Evolutionary conservation across 2,329 filamentous ascomycete genomes (phyloP), one percentile per base, ranked within the genome.

Genomic region (Fusarium brachygibbosum): DNA sequence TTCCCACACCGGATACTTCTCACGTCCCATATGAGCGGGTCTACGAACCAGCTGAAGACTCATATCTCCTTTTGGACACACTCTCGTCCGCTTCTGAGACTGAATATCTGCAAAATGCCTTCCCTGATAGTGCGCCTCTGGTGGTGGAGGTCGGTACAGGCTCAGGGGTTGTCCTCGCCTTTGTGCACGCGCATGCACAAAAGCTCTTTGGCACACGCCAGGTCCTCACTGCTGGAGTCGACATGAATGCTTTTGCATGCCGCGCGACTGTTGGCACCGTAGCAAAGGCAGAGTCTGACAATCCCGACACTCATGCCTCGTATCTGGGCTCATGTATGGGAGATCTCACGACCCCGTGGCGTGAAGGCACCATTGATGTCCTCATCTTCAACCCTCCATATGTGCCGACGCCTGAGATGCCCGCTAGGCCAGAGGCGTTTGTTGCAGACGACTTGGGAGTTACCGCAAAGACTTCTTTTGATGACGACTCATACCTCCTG

Each of bases 361-460:
- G 86, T 10, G 76, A 82, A 0, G 82, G 84, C 4, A 59, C 50
- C 14, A 86, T 97, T 7, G 96, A 99, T 76, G 86, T 99, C 13
- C 85, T 99, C 66, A 86, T 99, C 29, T 99, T 98, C 85, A 99
- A 99, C 77, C 96, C 96, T 54, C 96, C 96, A 1, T 99, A 99
- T 77, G 96, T 99, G 16, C 96, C 96, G 3, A 97, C 94, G 4
- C 86, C 90, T 28, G 87, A 89, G 40, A 81, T 97, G 62, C 94
- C 95, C 2, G 77, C 80, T 25, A 79, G 86, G 35, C 85, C 76
- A 21, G 75, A 67, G 56, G 72, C 62, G 51, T 78, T 76, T 40
- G 37, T 52, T 3, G 73, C 70, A 4, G 73, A 74, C 4, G 69
- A 70, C 28, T 57, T 74, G 50, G 68, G 74, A 13, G 62, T 70